A percentile compares a stretch with the other conserved stretches of the same genome.
Conservation (phyloP, 805 yeast genomes). For the Starmerella etchellsii region DNA sequence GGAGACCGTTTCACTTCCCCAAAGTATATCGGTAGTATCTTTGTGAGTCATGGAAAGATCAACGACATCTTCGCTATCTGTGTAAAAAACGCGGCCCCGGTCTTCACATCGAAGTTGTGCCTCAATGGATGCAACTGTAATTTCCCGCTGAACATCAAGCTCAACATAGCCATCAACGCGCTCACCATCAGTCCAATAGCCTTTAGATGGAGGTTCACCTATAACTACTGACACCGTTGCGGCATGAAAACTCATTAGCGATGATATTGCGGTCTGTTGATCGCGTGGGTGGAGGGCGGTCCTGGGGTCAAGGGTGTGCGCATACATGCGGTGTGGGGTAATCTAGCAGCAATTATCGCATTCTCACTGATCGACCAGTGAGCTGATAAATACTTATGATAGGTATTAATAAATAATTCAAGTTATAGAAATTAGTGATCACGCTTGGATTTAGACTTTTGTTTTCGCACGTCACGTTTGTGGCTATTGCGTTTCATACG, state of each 20-base stretch:
- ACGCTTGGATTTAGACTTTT: no score
- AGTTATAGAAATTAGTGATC: no score
- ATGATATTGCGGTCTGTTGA: no score
- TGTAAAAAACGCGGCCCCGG: slow-evolving; percentile 5
- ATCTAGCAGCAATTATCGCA: no score
- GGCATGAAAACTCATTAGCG: slow-evolving; percentile 4
- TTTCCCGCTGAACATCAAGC: slow-evolving; percentile 8
- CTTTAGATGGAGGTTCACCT: slow-evolving; percentile 1
- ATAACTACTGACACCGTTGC: slow-evolving; percentile 4
- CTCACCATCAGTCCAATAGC: slow-evolving; percentile 10
- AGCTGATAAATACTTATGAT: no score
- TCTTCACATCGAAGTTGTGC: slow-evolving; percentile 12
- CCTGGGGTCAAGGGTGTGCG: no score
- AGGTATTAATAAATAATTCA: no score
- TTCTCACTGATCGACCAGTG: no score
- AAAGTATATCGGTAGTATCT: slow-evolving; percentile 1
- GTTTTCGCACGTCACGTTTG: neutral
- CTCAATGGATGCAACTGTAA: slow-evolving; percentile 6
- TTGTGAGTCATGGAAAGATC: slow-evolving; percentile 5
- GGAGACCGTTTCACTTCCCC: slow-evolving; percentile 1
- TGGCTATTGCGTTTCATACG: slow-evolving; percentile 59
- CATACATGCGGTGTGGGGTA: no score
- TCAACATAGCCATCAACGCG: slow-evolving; percentile 4
- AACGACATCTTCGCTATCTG: slow-evolving; percentile 5
- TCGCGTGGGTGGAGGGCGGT: no score